phyloP scores from a whole-genome alignment of 2,329 filamentous ascomycete genomes.

The Hymenoscyphus albidus region DNA sequence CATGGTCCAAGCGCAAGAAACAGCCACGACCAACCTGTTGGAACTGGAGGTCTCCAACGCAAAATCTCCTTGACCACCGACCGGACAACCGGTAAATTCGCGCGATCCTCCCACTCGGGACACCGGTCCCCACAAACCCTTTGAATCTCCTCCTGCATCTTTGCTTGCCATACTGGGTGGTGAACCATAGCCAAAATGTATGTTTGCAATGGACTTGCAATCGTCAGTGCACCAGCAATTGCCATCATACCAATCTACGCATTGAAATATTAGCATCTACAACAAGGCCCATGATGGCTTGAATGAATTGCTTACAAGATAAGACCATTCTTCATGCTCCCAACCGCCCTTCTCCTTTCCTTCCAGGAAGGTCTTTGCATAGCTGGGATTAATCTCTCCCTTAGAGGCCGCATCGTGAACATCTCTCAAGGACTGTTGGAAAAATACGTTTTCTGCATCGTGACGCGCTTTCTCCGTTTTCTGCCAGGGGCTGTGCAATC shows the following conservation, averaged over 20 bases:
- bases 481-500: conserved; percentile 39
- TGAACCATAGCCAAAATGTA: conserved; percentile 39
- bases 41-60: conserved; percentile 47
- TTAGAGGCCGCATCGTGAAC: conserved; percentile 36
- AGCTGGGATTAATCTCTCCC: conserved; percentile 39
- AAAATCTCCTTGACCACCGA: conserved; percentile 41
- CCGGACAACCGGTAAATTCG: conserved; percentile 40
- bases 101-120: conserved; percentile 38
- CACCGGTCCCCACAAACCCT: conserved; percentile 39
- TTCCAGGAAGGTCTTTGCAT: conserved; percentile 41
- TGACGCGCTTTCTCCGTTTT: conserved; percentile 41
- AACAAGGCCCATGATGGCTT: not conserved
- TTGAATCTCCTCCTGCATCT: conserved; percentile 42
- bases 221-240: conserved; percentile 42
- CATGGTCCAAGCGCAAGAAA: conserved; percentile 27
- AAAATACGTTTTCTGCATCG: conserved; percentile 39
- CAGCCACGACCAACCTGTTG: conserved; percentile 41
- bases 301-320: conserved; percentile 30
- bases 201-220: conserved; percentile 35
- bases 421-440: conserved; percentile 37
- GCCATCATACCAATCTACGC: conserved; percentile 43
- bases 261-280: not conserved
- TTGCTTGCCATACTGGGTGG: conserved; percentile 42
- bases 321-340: conserved; percentile 39
- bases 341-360: conserved; percentile 38